Percentiles rank a stretch among this genome's conserved stretches.
Evolutionary conservation across 2,329 filamentous ascomycete species (phyloP).

Genomic region (Fusarium acutatum): DNA sequence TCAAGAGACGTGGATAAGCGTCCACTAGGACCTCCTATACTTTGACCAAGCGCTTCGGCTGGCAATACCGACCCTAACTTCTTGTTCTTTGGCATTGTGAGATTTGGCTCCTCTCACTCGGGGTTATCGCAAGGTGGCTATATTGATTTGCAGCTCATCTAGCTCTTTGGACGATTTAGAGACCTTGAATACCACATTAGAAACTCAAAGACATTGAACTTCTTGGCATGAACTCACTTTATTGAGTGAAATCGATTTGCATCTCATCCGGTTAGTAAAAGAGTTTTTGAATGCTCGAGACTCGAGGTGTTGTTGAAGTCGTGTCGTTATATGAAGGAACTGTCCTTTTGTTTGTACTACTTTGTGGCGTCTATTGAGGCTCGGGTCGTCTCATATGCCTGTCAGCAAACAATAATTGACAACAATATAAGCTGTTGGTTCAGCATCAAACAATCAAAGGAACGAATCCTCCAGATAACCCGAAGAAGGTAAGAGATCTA

Average conservation of each 20-base stretch:
- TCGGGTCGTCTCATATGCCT: background rate
- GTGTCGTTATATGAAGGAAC: background rate
- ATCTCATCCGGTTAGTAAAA: background rate
- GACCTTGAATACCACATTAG: background rate
- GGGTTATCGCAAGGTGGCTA: background rate
- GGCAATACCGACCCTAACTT: conserved; percentile 5
- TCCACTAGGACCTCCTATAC: conserved; percentile 37
- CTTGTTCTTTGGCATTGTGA: conserved; percentile 7
- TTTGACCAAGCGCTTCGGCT: conserved; percentile 37
- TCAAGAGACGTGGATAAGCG: conserved; percentile 43
- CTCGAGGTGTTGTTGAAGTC: background rate
- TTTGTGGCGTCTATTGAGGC: conserved; percentile 35
- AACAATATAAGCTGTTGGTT: background rate
- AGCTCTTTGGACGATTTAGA: background rate
- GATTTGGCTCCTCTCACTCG: background rate
- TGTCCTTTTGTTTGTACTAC: conserved; percentile 20
- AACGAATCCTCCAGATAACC: background rate
- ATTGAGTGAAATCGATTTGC: background rate
- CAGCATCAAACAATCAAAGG: background rate
- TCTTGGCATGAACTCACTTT: background rate
- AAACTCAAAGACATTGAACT: background rate
- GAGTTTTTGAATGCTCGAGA: background rate
- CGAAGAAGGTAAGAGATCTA: background rate
- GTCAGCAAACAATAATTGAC: background rate
- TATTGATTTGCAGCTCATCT: background rate